These are phyloP conservation scores for Kondoa malvinella DNA, from an alignment of 768 basidiomycete species.

Conservation along the genomic window DNA sequence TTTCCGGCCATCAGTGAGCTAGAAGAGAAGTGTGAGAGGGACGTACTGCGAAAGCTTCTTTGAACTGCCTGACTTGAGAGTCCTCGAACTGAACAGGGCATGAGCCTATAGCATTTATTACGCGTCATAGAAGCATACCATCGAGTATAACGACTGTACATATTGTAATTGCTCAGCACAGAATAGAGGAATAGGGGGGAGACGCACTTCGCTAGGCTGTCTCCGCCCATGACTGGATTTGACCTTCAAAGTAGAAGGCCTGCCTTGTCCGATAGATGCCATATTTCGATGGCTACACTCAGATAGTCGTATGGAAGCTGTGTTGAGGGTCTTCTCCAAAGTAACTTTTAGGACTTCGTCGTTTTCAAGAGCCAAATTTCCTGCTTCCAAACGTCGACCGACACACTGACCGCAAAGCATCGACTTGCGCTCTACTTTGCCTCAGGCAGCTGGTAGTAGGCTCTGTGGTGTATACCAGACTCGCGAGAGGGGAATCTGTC, in stretches of 20 bases:
- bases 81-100: constrained; percentile 10
- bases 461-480: too few relatives aligned
- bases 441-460: too few relatives aligned
- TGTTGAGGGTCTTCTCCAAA: background rate
- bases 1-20: background rate
- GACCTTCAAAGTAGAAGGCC: background rate
- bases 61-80: constrained; percentile 16
- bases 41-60: constrained; percentile 16
- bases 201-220: background rate
- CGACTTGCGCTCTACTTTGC: too few relatives aligned
- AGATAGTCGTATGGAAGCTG: background rate
- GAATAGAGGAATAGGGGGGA: background rate
- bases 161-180: background rate
- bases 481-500: too few relatives aligned
- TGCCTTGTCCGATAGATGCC: background rate
- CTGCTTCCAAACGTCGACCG: too few relatives aligned
- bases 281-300: background rate
- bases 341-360: too few relatives aligned
- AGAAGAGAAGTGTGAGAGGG: background rate
- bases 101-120: background rate
- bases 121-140: background rate
- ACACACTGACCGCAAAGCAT: too few relatives aligned
- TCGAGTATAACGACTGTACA: constrained; percentile 4
- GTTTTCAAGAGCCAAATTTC: too few relatives aligned
- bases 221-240: background rate